These are phyloP conservation scores for Paecilomyces fulvus DNA, from an alignment of 2,329 filamentous ascomycete genomes.

Conservation along the genomic window DNA sequence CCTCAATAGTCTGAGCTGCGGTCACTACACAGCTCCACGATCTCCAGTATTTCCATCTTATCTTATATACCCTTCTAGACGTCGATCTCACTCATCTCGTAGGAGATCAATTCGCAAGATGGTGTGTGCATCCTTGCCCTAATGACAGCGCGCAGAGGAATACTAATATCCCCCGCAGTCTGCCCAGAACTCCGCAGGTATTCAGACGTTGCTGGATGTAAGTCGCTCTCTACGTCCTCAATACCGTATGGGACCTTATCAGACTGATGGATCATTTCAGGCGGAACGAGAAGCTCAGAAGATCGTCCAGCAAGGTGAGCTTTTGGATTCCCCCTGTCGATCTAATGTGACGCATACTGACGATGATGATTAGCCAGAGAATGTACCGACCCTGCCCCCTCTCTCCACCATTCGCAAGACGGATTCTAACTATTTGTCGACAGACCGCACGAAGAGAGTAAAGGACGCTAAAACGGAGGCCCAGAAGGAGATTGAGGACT, in stretches of 20 bases:
- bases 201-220: slow-evolving; percentile 98
- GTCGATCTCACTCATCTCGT: slow-evolving; percentile 1
- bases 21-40: slow-evolving; percentile 1
- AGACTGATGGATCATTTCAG: slow-evolving; percentile 39
- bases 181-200: slow-evolving; percentile 96
- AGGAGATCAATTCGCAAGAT: slow-evolving; percentile 5
- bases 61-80: neutral
- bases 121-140: neutral
- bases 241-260: neutral
- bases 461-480: slow-evolving; percentile 94
- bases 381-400: slow-evolving; percentile 49
- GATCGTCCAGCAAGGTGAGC: slow-evolving; percentile 90
- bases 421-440: slow-evolving; percentile 1
- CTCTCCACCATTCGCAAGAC: slow-evolving; percentile 5
- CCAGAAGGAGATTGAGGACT: slow-evolving; percentile 94
- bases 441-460: slow-evolving; percentile 91
- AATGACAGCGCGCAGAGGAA: neutral
- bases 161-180: slow-evolving; percentile 50
- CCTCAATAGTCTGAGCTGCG: slow-evolving; percentile 5
- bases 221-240: slow-evolving; percentile 23
- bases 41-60: neutral
- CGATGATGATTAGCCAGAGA: slow-evolving; percentile 59
- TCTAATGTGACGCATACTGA: slow-evolving; percentile 9
- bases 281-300: slow-evolving; percentile 97
- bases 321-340: neutral